phyloP scores from a whole-genome alignment of 2,329 filamentous ascomycete species.

The Talaromyces funiculosus region DNA sequence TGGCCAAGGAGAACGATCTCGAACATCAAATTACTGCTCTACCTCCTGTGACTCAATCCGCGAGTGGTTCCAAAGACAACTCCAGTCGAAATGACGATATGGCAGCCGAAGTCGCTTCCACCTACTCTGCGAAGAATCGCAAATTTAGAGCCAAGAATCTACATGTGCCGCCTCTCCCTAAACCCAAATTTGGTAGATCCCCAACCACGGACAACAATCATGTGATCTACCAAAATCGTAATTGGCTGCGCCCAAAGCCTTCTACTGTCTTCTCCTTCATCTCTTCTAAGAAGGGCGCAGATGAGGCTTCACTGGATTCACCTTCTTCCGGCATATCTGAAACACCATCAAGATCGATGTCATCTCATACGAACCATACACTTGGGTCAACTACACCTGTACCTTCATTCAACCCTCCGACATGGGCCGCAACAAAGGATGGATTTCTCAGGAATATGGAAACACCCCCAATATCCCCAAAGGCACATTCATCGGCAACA shows the following conservation, averaged over 20 bases:
- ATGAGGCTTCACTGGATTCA: background rate
- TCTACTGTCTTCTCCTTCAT: slow-evolving; percentile 11
- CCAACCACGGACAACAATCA: background rate
- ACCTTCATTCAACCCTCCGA: background rate
- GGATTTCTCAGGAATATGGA: background rate
- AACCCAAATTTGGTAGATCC: background rate
- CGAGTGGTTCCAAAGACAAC: background rate
- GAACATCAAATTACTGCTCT: slow-evolving; percentile 26
- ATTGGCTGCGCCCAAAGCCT: slow-evolving; percentile 2
- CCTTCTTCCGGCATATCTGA: slow-evolving; percentile 3
- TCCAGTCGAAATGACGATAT: slow-evolving; percentile 1
- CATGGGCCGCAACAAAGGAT: background rate
- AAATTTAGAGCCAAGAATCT: slow-evolving; percentile 5
- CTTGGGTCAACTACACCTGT: background rate
- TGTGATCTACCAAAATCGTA: slow-evolving; percentile 9
- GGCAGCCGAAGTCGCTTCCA: slow-evolving; percentile 12
- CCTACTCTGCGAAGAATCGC: slow-evolving; percentile 9
- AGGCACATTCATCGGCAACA: background rate
- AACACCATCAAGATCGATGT: background rate
- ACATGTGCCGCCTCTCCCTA: slow-evolving; percentile 3
- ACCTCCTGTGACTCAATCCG: slow-evolving; percentile 18
- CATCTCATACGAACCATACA: background rate
- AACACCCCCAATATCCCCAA: slow-evolving; percentile 7
- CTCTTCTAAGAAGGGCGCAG: slow-evolving; percentile 7
- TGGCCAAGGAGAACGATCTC: slow-evolving; percentile 8